Base-by-base conservation (phyloP, 2,329 filamentous ascomycete species). In the Botrytis paeoniae region DNA sequence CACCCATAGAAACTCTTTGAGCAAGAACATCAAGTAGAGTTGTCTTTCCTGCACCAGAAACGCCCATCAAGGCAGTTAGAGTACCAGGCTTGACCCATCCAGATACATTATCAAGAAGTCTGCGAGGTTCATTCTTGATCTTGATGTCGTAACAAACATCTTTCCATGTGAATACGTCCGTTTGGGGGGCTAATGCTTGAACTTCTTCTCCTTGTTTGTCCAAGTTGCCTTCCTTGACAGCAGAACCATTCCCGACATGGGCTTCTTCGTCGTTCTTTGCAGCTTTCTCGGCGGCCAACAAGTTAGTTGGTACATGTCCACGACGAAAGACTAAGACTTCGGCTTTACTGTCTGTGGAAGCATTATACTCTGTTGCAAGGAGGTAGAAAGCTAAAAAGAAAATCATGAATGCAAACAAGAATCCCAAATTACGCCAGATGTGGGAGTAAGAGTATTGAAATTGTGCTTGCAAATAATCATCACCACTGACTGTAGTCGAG, bases 21-120 rank as follows among this genome's bases (percentile, higher is more conserved):
- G 93, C 94, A 35, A 97, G 86, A 4, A 94, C 92, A 80, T 97
- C 94, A 14, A 97, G 85, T 4, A 97, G 86, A 0, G 94, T 97
- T 0, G 93, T 97, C 82, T 97, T 97, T 68, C 94, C 93, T 16
- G 94, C 94, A 93, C n/a, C 95, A 2, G 84, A 89, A 0, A 90
- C 88, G 59, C 91, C 89, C 90, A 92, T 92, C 0, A 92, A 83
- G 39, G 90, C 91, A 25, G 90, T 93, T 45, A 92, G 81, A 57
- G 89, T 92, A 71, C 91, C 90, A 25, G 91, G 91, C 80, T 92
- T 92, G 74, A 93, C 89, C 89, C 89, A 93, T n/a, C 91, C 91
- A 78, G 90, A 88, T 14, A 93, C 89, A 75, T 92, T 85, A 74
- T 92, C 88, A 51, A 93, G 82, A 25, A 95, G 90, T 16, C 90